A percentile compares a stretch with the other conserved stretches of the same genome.
These are phyloP conservation scores for Leccinum cinnamomeum DNA, from an alignment of 1,284 basidiomycete genomes.

Conservation along the genomic window DNA sequence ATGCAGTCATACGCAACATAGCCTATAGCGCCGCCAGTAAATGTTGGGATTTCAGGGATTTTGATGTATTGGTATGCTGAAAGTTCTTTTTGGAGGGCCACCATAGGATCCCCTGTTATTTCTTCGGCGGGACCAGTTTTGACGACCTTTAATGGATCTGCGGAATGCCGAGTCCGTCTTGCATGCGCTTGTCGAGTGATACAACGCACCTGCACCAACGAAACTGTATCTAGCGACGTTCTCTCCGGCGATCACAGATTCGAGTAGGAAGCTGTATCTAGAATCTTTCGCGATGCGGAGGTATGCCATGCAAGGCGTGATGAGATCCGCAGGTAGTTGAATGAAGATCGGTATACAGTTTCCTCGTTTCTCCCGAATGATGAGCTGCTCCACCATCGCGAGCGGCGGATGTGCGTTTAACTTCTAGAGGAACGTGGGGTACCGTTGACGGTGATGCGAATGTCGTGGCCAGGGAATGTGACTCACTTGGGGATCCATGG, in stretches of 20 bases:
- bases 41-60: slow-evolving; percentile 89
- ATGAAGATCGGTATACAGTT: slow-evolving; percentile 94
- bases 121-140: slow-evolving; percentile 87
- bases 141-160: slow-evolving; percentile 92
- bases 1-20: slow-evolving; percentile 98
- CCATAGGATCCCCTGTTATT: slow-evolving; percentile 84
- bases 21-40: slow-evolving; percentile 97
- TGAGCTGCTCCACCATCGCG: slow-evolving; percentile 66
- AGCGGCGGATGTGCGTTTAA: slow-evolving; percentile 68
- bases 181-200: not conserved
- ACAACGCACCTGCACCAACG: slow-evolving; percentile 84
- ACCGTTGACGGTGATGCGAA: slow-evolving; percentile 2
- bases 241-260: slow-evolving; percentile 91
- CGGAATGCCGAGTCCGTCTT: slow-evolving; percentile 1
- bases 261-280: slow-evolving; percentile 89
- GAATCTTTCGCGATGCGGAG: slow-evolving; percentile 91
- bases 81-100: slow-evolving; percentile 84
- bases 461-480: not conserved
- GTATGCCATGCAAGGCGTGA: slow-evolving; percentile 98
- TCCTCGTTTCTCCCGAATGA: slow-evolving; percentile 76
- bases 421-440: slow-evolving; percentile 43
- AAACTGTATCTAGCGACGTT: slow-evolving; percentile 94
- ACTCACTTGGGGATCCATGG: slow-evolving; percentile 64
- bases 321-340: slow-evolving; percentile 91
- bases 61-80: slow-evolving; percentile 87